phyloP scores from a whole-genome alignment of 176 grass and related monocot species.

The Phyllostachys edulis region DNA sequence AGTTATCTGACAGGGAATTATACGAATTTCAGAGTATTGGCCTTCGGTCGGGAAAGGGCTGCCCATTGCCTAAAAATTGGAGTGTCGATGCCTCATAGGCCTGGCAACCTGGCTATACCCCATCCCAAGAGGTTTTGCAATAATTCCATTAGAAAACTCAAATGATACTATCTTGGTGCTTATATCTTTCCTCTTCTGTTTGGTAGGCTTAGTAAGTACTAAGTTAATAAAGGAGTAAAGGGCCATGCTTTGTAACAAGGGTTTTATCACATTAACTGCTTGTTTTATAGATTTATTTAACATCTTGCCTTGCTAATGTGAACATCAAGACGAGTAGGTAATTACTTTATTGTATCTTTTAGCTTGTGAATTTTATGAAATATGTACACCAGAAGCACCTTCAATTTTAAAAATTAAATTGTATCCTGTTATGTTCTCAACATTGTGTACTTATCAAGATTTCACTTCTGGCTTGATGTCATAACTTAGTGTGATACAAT shows the following conservation, averaged over 20 bases:
- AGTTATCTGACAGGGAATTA: constrained; percentile 69
- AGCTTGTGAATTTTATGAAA: not conserved
- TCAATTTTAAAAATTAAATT: not conserved
- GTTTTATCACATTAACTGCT: constrained; percentile 9
- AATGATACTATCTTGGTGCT: not conserved
- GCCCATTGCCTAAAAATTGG: constrained; percentile 43
- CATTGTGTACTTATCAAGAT: not conserved
- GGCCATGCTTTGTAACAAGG: not conserved
- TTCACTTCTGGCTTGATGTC: not conserved
- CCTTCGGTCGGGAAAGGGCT: constrained; percentile 50
- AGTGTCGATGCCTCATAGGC: constrained; percentile 15
- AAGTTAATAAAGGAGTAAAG: no score
- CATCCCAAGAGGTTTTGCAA: constrained; percentile 43
- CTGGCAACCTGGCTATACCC: constrained; percentile 11
- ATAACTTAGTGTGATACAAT: not conserved
- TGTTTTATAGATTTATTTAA: constrained; percentile 58
- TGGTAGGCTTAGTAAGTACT: not conserved
- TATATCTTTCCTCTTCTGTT: constrained; percentile 14
- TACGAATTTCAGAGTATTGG: constrained; percentile 49
- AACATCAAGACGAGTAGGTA: constrained; percentile 58
- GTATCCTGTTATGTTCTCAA: not conserved
- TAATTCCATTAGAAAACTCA: not conserved
- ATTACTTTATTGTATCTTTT: not conserved
- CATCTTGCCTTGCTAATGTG: constrained; percentile 53
- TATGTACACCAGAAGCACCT: not conserved